Evolutionary conservation across 2,329 filamentous ascomycete genomes (phyloP).

Genomic region (Penicillium sp.): DNA sequence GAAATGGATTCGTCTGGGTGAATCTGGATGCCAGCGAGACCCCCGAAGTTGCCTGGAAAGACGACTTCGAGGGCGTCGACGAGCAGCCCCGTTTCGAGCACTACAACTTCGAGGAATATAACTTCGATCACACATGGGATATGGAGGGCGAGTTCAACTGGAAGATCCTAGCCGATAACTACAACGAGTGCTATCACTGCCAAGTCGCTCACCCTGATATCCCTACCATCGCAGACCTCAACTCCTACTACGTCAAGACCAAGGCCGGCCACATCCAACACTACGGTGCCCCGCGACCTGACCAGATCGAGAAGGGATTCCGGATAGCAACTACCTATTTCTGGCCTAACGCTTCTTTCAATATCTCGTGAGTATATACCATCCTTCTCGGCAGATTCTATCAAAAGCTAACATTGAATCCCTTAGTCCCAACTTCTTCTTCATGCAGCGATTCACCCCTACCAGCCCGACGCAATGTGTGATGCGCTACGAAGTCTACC

Average conservation of each 20-base stretch:
- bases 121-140: conserved; percentile 60
- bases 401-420: neutral
- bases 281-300: conserved; percentile 33
- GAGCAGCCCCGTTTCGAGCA: conserved; percentile 49
- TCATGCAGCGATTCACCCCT: conserved; percentile 65
- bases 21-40: conserved; percentile 53
- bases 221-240: conserved; percentile 54
- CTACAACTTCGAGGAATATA: conserved; percentile 57
- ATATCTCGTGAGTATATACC: conserved; percentile 30
- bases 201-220: conserved; percentile 28
- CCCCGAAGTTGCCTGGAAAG: conserved; percentile 54
- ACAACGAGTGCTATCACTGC: conserved; percentile 52
- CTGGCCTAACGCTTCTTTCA: conserved; percentile 40
- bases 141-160: conserved; percentile 61
- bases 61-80: conserved; percentile 55
- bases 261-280: conserved; percentile 53
- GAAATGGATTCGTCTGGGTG: conserved; percentile 59
- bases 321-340: conserved; percentile 31
- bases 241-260: conserved; percentile 55
- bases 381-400: no score
- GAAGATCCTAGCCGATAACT: conserved; percentile 64
- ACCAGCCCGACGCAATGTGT: conserved; percentile 51
- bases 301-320: conserved; percentile 26
- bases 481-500: conserved; percentile 66
- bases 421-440: conserved; percentile 58